phyloP scores from a whole-genome alignment of 2,329 filamentous ascomycete species.

The Apiospora arundinis region DNA sequence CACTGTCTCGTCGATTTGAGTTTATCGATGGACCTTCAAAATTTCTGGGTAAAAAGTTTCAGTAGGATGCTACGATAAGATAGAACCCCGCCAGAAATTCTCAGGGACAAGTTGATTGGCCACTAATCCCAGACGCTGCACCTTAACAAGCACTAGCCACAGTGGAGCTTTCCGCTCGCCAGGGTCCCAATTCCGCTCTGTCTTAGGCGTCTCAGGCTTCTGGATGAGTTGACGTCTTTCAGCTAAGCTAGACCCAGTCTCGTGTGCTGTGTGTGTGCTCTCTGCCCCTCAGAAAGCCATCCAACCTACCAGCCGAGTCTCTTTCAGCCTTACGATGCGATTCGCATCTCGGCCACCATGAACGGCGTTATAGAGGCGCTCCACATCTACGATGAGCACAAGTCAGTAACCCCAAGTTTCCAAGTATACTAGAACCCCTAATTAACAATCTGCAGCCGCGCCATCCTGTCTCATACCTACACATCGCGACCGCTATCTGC shows the following conservation, averaged over 20 bases:
- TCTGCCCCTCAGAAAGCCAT: constrained; percentile 13
- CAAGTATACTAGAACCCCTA: constrained; percentile 12
- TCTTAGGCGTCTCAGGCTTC: background rate
- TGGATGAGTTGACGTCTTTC: background rate
- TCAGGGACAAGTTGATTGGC: constrained; percentile 20
- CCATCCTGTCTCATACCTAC: constrained; percentile 89
- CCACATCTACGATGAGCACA: constrained; percentile 96
- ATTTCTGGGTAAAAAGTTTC: constrained; percentile 23
- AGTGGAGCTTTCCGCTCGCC: constrained; percentile 4
- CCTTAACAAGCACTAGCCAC: constrained; percentile 14
- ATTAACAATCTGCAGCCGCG: constrained; percentile 64
- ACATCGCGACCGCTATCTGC: constrained; percentile 80
- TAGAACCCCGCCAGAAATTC: constrained; percentile 22
- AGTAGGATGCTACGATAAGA: constrained; percentile 8
- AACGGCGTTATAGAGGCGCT: constrained; percentile 88
- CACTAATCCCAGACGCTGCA: background rate
- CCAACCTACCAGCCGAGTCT: constrained; percentile 11
- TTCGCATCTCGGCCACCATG: constrained; percentile 60
- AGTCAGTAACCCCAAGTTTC: constrained; percentile 62
- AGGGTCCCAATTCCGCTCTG: constrained; percentile 11
- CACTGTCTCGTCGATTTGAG: background rate
- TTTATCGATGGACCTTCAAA: constrained; percentile 11
- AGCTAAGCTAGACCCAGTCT: constrained; percentile 1
- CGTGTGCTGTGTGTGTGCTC: background rate
- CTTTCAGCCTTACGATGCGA: constrained; percentile 33